Percentiles rank a stretch among this genome's conserved stretches.
These are phyloP conservation scores for Botryotinia narcissicola DNA, from an alignment of 2,329 filamentous ascomycete species.

Conservation along the genomic window DNA sequence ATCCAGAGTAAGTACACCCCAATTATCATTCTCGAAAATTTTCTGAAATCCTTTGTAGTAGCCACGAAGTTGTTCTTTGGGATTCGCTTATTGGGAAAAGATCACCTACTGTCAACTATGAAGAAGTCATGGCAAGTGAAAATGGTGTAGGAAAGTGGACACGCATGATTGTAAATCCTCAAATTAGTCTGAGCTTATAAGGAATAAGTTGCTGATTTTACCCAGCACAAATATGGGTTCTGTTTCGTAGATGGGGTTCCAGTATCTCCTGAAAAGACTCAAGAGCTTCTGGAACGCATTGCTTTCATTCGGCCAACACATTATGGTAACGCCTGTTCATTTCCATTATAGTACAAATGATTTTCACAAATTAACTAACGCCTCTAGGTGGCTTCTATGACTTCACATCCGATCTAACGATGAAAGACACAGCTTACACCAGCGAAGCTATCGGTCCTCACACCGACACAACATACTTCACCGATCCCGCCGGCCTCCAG, in stretches of 20 bases:
- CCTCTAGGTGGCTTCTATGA: conserved; percentile 67
- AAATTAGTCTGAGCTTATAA: background rate
- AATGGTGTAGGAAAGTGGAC: conserved; percentile 60
- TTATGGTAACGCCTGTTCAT: conserved; percentile 59
- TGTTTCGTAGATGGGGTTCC: conserved; percentile 73
- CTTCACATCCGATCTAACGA: conserved; percentile 83
- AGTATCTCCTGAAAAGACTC: conserved; percentile 65
- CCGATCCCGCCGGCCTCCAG: conserved; percentile 85
- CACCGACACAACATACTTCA: conserved; percentile 96
- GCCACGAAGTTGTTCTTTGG: conserved; percentile 36
- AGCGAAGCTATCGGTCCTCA: conserved; percentile 70
- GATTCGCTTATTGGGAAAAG: conserved; percentile 41
- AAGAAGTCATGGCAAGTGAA: conserved; percentile 57
- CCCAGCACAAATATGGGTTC: conserved; percentile 67
- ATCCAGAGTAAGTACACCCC: background rate
- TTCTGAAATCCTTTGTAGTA: background rate
- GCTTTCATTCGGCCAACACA: conserved; percentile 87
- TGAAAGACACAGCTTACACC: conserved; percentile 90
- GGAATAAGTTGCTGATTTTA: conserved; percentile 20
- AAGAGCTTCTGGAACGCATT: conserved; percentile 75
- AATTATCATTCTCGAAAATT: too few relatives aligned
- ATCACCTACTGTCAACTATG: conserved; percentile 60
- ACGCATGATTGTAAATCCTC: conserved; percentile 56
- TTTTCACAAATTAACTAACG: conserved; percentile 20
- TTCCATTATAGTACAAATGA: background rate